A percentile compares a stretch with the other conserved stretches of the same genome.
These are phyloP conservation scores for Articulospora tetracladia DNA, from an alignment of 495 filamentous ascomycete genomes.

Conservation along the genomic window DNA sequence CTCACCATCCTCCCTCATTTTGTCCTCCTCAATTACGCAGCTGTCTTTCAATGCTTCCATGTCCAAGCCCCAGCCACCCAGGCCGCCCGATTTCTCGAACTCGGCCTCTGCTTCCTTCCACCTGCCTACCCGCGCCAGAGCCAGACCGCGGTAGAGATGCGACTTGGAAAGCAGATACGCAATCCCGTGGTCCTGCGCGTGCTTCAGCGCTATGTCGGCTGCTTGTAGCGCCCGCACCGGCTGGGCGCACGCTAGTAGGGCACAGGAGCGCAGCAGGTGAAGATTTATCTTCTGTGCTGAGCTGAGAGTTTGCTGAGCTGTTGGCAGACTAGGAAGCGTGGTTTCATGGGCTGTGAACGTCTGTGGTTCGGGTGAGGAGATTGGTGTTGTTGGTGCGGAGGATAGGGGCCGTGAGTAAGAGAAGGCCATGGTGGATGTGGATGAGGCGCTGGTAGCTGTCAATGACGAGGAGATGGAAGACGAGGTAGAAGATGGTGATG, in stretches of 20 bases:
- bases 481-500: no score
- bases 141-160: constrained; percentile 9
- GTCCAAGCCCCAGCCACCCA: not conserved
- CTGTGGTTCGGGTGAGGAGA: not conserved
- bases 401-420: not conserved
- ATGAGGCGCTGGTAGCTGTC: not conserved
- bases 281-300: constrained; percentile 4
- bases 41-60: constrained; percentile 1
- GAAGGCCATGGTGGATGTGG: not conserved
- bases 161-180: constrained; percentile 8
- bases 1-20: not conserved
- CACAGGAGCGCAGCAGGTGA: constrained; percentile 8
- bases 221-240: not conserved
- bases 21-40: not conserved
- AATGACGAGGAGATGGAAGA: not conserved
- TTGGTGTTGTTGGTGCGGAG: not conserved
- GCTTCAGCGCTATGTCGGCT: constrained; percentile 4
- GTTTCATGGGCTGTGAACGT: not conserved
- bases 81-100: constrained; percentile 8
- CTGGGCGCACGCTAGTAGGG: not conserved
- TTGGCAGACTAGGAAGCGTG: not conserved
- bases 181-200: not conserved
- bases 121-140: not conserved
- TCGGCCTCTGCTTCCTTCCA: constrained; percentile 14
- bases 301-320: not conserved